These are phyloP conservation scores for Ophiostoma himal-ulmi DNA, from an alignment of 2,329 filamentous ascomycete genomes.

Conservation along the genomic window DNA sequence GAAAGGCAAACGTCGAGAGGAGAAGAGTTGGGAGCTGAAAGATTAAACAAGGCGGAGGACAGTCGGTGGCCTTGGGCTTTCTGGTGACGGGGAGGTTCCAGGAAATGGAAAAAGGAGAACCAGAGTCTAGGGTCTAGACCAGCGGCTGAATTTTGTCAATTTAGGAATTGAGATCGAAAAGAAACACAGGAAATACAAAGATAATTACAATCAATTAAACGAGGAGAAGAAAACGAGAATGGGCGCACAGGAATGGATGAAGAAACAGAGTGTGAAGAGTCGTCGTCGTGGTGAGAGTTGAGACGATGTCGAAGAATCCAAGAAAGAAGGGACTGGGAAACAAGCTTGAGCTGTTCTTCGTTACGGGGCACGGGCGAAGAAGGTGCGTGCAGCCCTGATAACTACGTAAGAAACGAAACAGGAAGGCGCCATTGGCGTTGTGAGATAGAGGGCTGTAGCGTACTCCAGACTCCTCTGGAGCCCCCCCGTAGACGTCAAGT, in stretches of 20 bases:
- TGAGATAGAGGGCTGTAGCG: not conserved
- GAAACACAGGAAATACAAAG: not conserved
- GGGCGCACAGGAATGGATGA: not conserved
- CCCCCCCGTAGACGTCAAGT: not conserved
- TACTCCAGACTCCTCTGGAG: not conserved
- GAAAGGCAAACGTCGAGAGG: not conserved
- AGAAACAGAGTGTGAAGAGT: not conserved
- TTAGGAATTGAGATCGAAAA: not conserved
- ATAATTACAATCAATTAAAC: not conserved
- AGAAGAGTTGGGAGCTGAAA: not conserved
- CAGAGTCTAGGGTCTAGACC: not conserved
- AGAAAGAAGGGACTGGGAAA: constrained; percentile 13
- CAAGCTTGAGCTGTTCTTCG: constrained; percentile 2
- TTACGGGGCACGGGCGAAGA: not conserved
- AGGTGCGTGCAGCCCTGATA: constrained; percentile 1
- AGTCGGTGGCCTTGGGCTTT: not conserved
- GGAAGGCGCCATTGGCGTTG: constrained; percentile 8
- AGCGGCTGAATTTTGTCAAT: not conserved
- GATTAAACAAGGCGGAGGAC: not conserved
- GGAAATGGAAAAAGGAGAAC: constrained; percentile 7
- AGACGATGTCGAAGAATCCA: not conserved
- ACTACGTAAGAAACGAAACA: constrained; percentile 12
- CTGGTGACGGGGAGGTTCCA: constrained; percentile 1
- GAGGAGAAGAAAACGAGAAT: not conserved
- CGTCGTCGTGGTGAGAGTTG: not conserved